A percentile compares a stretch with the other conserved stretches of the same genome.
phyloP scores from a whole-genome alignment of 2,329 filamentous ascomycete genomes.

The Colletotrichum scovillei region DNA sequence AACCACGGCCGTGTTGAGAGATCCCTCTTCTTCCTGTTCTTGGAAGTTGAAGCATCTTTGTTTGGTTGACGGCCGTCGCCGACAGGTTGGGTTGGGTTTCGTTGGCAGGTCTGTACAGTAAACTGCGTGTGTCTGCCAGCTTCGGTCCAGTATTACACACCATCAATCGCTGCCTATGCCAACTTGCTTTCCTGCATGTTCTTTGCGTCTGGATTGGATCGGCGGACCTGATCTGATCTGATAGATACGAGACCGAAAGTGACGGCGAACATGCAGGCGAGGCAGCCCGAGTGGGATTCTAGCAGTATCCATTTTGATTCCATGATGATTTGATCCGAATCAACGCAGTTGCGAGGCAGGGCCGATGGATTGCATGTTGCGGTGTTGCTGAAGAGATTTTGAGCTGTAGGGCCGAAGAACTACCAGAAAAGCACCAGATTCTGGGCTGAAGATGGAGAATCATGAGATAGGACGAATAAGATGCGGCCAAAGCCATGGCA shows the following conservation, averaged over 20 bases:
- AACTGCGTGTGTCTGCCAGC: neutral
- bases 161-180: neutral
- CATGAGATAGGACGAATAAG: slow-evolving; percentile 16
- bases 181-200: neutral
- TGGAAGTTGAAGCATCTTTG: neutral
- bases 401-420: slow-evolving; percentile 24
- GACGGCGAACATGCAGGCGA: slow-evolving; percentile 21
- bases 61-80: slow-evolving; percentile 23
- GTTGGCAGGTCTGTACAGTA: neutral
- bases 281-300: neutral
- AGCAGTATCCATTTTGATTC: neutral
- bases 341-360: neutral
- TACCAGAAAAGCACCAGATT: slow-evolving; percentile 25
- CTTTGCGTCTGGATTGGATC: slow-evolving; percentile 9
- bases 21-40: neutral
- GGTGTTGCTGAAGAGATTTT: slow-evolving; percentile 15
- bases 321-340: neutral
- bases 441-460: slow-evolving; percentile 16
- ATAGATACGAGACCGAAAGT: slow-evolving; percentile 23
- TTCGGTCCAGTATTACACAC: neutral
- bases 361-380: neutral
- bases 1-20: slow-evolving; percentile 1
- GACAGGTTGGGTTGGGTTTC: slow-evolving; percentile 18
- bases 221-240: slow-evolving; percentile 28
- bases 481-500: slow-evolving; percentile 1